Evolutionary conservation across 495 filamentous ascomycete genomes (phyloP).

Genomic region (Friedmanniomyces simplex): DNA sequence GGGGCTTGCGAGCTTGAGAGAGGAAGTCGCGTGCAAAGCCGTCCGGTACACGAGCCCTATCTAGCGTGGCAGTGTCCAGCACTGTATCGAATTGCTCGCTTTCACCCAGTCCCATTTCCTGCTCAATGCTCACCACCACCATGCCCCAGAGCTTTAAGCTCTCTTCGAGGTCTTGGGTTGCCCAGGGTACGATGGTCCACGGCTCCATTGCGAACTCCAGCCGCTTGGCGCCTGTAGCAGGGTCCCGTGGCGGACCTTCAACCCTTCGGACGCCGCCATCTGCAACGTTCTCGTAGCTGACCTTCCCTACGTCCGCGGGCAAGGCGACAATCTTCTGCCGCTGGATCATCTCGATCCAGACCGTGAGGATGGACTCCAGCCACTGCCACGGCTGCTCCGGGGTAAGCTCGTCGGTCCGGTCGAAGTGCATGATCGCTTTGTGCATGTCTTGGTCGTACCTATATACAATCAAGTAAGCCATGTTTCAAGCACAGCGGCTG

Average conservation of each 20-base stretch:
- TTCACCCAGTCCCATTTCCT: not conserved
- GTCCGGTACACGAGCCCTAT: not conserved
- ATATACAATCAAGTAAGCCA: not conserved
- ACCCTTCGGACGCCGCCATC: not conserved
- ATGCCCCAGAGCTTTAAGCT: not conserved
- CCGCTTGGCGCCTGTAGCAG: not conserved
- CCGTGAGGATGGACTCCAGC: not conserved
- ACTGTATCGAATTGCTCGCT: not conserved
- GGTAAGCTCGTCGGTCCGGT: not conserved
- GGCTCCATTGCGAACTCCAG: not conserved
- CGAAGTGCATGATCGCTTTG: constrained; percentile 1
- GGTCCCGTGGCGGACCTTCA: not conserved
- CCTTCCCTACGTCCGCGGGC: not conserved
- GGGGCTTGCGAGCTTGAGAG: not conserved
- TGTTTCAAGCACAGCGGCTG: not conserved
- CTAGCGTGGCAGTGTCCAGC: not conserved
- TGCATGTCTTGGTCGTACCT: constrained; percentile 1
- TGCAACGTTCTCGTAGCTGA: not conserved
- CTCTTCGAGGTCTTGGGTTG: not conserved
- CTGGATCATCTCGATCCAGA: constrained; percentile 5
- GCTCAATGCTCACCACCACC: not conserved
- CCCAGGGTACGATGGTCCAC: not conserved
- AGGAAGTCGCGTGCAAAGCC: constrained; percentile 1
- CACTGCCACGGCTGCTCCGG: not conserved
- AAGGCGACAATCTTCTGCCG: not conserved